Evolutionary conservation across 2,329 filamentous ascomycete genomes (phyloP).

Genomic region (Dothistroma pini): DNA sequence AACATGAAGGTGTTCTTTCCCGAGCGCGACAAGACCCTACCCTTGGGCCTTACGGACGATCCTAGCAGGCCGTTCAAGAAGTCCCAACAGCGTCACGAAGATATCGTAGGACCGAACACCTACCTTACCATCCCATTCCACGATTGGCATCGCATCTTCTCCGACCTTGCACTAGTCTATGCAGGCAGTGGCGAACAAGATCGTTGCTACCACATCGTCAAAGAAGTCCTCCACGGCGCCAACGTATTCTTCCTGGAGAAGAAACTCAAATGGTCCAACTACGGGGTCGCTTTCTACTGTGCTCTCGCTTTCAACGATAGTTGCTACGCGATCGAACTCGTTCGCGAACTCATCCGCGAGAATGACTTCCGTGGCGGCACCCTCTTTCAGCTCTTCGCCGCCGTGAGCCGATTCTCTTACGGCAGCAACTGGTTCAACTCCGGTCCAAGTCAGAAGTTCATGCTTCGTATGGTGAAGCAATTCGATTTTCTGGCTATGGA

Average conservation of each 20-base stretch:
- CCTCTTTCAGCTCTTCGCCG: constrained; percentile 76
- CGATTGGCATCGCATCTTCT: constrained; percentile 84
- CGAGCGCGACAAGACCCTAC: constrained; percentile 39
- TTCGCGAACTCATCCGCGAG: constrained; percentile 80
- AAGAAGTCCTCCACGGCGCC: constrained; percentile 69
- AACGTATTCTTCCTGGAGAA: constrained; percentile 70
- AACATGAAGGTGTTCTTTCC: constrained; percentile 59
- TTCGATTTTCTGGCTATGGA: constrained; percentile 69
- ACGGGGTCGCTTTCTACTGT: constrained; percentile 52
- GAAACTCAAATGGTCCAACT: constrained; percentile 26
- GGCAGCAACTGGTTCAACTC: constrained; percentile 73
- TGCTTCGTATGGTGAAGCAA: constrained; percentile 84
- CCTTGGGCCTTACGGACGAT: neutral
- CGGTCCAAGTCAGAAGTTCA: constrained; percentile 81
- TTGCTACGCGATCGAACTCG: constrained; percentile 68
- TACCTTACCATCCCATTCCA: constrained; percentile 79
- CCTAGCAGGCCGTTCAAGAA: constrained; percentile 2
- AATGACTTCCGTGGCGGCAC: constrained; percentile 66
- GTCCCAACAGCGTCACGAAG: neutral
- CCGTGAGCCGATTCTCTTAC: constrained; percentile 71
- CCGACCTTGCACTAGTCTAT: constrained; percentile 77
- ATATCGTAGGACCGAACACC: constrained; percentile 43
- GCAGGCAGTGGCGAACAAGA: constrained; percentile 64
- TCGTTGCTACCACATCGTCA: constrained; percentile 75
- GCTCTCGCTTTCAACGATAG: constrained; percentile 75